Base-by-base conservation (phyloP, 2,329 filamentous ascomycete genomes). In the Lasiodiplodia gonubiensis region DNA sequence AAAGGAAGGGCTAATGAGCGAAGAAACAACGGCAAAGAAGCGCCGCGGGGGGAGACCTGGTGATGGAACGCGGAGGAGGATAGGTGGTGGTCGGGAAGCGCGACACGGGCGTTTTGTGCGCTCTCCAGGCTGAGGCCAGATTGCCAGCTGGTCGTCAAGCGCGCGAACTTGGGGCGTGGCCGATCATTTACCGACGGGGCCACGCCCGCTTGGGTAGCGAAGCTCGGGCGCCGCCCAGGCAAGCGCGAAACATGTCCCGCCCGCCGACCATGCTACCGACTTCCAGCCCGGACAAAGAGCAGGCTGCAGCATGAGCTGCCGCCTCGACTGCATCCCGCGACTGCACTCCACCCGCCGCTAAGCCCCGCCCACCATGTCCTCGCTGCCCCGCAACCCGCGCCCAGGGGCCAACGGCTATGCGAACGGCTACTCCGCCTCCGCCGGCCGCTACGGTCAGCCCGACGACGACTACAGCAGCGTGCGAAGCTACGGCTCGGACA, bases 381-480 rank as follows among this genome's bases (percentile, higher is more conserved):
- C 76, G 69, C 72, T 72, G 76, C 75, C 54, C 75, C 72, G 69
- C 65, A 59, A 67, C 75, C 73, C 70, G 67, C 72, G 74, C 69
- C 68, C 73, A 65, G 74, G 75, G 55, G 67, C 74, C 54, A 78
- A 79, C 67, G 77, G 77, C 33, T 79, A 80, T 70, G 72, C 77
- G 39, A 82, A 82, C 68, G 78, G 78, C 59, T 73, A 77, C 63
- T 68, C 68, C 67, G 71, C 73, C 63, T 68, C 68, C 67, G 71
- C 73, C 70, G 73, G 71, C 12, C 74, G 75, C 61, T 79, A 76
- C 70, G 74, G 78, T 64, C 69, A 70, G 33, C 72, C 72, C 7
- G 75, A 75, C 66, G 73, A 72, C 59, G 68, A 69, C 42, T 57
- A 70, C 18, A 72, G 79, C 23, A 35, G 33, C 14, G 53, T 55